These are phyloP conservation scores for Durio zibethinus DNA, from an alignment of 345 rosid genomes.

Conservation along the genomic window DNA sequence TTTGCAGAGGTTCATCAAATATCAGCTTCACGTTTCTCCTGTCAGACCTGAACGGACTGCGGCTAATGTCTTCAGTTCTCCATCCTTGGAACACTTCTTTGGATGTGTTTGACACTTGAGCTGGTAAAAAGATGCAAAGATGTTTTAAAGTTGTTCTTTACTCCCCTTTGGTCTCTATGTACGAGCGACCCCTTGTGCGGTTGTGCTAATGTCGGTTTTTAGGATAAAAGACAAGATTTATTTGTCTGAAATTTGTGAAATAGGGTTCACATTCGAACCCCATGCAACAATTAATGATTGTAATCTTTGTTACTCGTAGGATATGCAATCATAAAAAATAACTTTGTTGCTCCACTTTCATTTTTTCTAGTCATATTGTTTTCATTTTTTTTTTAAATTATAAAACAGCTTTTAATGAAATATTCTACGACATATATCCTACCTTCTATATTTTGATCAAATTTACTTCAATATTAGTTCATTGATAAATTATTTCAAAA, in stretches of 20 bases:
- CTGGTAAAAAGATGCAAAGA: slow-evolving; percentile 13
- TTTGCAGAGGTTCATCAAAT: slow-evolving; percentile 89
- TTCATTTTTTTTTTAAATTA: no score
- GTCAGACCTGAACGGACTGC: slow-evolving; percentile 54
- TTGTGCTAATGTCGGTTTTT: slow-evolving; percentile 13
- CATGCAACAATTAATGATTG: slow-evolving; percentile 22
- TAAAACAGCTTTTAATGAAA: no score
- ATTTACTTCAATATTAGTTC: no score
- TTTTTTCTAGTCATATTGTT: neutral
- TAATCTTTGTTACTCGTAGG: slow-evolving; percentile 20
- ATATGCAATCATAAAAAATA: slow-evolving; percentile 25
- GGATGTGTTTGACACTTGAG: slow-evolving; percentile 46
- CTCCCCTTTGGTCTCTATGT: neutral
- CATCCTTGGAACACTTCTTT: slow-evolving; percentile 82
- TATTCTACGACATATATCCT: no score
- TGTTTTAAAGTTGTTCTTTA: slow-evolving; percentile 8
- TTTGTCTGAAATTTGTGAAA: slow-evolving; percentile 35
- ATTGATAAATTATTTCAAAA: no score
- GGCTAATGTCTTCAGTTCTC: slow-evolving; percentile 67
- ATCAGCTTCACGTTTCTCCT: slow-evolving; percentile 74
- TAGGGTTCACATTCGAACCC: slow-evolving; percentile 18
- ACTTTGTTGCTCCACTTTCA: slow-evolving; percentile 9
- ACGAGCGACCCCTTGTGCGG: slow-evolving; percentile 11
- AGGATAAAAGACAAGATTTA: slow-evolving; percentile 11
- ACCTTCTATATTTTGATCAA: no score